A percentile compares a stretch with the other conserved stretches of the same genome.
These are phyloP conservation scores for Rhizopus delemar DNA, from an alignment of 371 early-diverging fungal genomes.

Conservation along the genomic window DNA sequence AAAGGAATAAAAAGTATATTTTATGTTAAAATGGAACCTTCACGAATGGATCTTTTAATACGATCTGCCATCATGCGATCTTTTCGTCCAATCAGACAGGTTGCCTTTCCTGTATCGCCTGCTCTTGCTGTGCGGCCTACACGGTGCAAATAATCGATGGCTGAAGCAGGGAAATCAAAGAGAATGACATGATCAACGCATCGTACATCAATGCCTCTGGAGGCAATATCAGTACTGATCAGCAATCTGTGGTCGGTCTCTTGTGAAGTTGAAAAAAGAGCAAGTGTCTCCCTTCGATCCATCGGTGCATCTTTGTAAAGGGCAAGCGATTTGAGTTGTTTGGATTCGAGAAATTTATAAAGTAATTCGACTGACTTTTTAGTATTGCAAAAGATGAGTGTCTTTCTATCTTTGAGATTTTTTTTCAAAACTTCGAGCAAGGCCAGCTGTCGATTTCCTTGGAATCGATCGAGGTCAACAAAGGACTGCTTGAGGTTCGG, in stretches of 20 bases:
- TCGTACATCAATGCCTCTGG: conserved; percentile 91
- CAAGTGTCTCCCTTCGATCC: conserved; percentile 48
- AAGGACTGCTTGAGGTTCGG: conserved; percentile 78
- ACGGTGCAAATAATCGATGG: conserved; percentile 95
- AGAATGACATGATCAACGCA: conserved; percentile 90
- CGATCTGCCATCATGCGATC: conserved; percentile 80
- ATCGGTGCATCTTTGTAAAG: conserved; percentile 59
- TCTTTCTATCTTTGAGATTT: conserved; percentile 56
- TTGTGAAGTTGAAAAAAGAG: conserved; percentile 36
- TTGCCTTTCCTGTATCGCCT: conserved; percentile 84
- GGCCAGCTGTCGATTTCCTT: conserved; percentile 64
- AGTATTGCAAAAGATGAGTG: conserved; percentile 89
- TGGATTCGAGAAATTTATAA: conserved; percentile 59
- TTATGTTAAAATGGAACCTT: conserved; percentile 56
- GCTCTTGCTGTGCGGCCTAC: conserved; percentile 94
- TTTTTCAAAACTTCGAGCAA: conserved; percentile 76
- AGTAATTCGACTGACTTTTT: conserved; percentile 66
- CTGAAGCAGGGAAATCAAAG: conserved; percentile 93
- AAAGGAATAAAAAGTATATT: background rate
- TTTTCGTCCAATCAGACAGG: conserved; percentile 76
- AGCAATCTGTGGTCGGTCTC: conserved; percentile 51
- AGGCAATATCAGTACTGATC: conserved; percentile 94
- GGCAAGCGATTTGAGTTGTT: conserved; percentile 58
- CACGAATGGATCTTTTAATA: conserved; percentile 70
- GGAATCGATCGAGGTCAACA: conserved; percentile 62